Evolutionary conservation across 768 basidiomycete species (phyloP).

Genomic region (Gloeophyllum trabeum): DNA sequence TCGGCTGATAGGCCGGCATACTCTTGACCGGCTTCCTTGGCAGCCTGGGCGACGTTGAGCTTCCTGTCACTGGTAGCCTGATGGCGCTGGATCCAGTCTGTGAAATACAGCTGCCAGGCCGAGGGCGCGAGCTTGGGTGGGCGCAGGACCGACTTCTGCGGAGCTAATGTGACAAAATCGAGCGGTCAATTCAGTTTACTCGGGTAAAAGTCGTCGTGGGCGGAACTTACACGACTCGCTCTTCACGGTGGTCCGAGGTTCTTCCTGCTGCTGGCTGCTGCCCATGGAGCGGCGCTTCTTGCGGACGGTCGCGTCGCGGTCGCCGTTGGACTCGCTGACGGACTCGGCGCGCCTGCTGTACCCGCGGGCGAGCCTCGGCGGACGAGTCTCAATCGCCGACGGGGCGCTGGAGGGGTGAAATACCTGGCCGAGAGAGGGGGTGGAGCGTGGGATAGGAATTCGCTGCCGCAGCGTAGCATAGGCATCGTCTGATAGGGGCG

Average conservation of each 20-base stretch:
- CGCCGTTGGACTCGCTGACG: conserved; percentile 37
- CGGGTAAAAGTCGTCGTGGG: too few relatives aligned
- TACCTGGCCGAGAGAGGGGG: conserved; percentile 35
- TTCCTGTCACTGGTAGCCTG: conserved; percentile 73
- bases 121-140: conserved; percentile 90
- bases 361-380: conserved; percentile 37
- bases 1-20: conserved; percentile 70
- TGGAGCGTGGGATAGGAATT: conserved; percentile 26
- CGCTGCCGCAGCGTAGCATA: conserved; percentile 28
- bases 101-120: conserved; percentile 95
- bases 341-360: conserved; percentile 65
- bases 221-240: too few relatives aligned
- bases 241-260: not conserved
- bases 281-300: conserved; percentile 33
- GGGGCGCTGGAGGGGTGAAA: conserved; percentile 72
- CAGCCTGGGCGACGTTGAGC: conserved; percentile 90
- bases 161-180: too few relatives aligned
- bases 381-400: conserved; percentile 34
- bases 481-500: conserved; percentile 26
- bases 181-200: too few relatives aligned
- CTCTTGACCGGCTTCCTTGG: conserved; percentile 88
- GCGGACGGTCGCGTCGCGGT: conserved; percentile 67
- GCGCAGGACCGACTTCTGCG: conserved; percentile 66
- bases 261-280: too few relatives aligned
- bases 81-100: conserved; percentile 86